Conservation (phyloP, 2,329 filamentous ascomycete species). For the Xylariaceae sp. region DNA sequence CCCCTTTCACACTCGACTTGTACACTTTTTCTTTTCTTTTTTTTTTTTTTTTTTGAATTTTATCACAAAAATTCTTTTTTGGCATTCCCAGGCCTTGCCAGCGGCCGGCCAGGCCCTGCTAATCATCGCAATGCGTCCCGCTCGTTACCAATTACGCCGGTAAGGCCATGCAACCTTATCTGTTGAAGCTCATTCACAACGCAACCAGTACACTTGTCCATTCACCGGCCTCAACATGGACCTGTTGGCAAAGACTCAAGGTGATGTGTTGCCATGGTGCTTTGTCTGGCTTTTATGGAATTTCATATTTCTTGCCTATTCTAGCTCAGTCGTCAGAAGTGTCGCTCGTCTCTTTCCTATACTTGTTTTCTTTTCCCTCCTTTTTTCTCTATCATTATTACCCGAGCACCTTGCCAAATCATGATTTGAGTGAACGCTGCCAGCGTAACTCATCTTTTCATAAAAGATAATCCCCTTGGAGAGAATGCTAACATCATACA, state of each 20-base stretch:
- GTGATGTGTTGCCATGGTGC: no score
- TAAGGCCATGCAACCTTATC: neutral
- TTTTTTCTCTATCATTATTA: no score
- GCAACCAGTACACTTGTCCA: no score
- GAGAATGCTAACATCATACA: conserved; percentile 12
- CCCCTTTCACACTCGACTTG: neutral
- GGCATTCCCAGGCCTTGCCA: no score
- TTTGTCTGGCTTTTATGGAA: no score
- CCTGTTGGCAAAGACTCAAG: no score
- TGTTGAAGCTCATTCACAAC: no score
- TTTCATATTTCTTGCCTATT: no score
- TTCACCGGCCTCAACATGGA: no score
- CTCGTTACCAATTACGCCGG: conserved; percentile 3
- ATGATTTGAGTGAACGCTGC: neutral
- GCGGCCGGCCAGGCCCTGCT: neutral
- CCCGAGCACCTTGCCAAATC: neutral
- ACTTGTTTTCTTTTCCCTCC: neutral
- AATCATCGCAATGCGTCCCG: neutral
- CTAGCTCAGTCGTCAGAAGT: no score
- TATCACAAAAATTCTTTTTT: no score
- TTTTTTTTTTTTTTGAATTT: neutral
- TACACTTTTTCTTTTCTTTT: neutral
- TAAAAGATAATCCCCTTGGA: neutral
- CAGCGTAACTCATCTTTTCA: neutral
- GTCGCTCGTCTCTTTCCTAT: neutral